Evolutionary conservation across 805 yeast species (phyloP), one percentile per base, ranked within the genome.

Genomic region (Nakazawaea pomicola): DNA sequence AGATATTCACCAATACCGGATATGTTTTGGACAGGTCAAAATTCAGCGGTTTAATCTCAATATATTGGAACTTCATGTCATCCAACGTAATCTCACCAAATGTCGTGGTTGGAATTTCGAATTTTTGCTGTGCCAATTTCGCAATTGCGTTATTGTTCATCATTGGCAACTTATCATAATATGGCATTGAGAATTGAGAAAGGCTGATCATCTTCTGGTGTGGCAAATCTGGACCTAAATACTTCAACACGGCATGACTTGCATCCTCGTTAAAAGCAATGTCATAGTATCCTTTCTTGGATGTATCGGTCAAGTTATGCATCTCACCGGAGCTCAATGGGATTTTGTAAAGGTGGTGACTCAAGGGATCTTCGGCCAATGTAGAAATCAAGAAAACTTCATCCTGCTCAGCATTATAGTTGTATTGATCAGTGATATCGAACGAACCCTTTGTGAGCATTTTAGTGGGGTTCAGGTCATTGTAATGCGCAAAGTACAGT

Each of bases 1-100:
- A 85, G 0, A 76, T 80, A 43, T 74, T 72, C 2, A 83, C 87
- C 32, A 85, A 57, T 10, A 85, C 46, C 0, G 93, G 90, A 51
- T 83, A 76, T 46, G 72, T 68, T 30, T 57, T 58, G 8, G 36
- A 38, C 1, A 53, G 44, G 46, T 78, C 43, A 49, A 81, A 75
- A 34, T 66, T 63, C 0, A 70, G 68, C 0, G 95, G 95, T 32
- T 71, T 64, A 7, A 79, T 75, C 52, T 83, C 90, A 30, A 80
- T 58, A 41, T 78, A 68, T 52, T 80, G 74, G 6, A 80, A 54
- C 6, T 49, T 51, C 1, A 72, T 54, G 8, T 66, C 69, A 40
- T 61, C 69, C 3, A 58, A 58, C 8, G 47, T 49, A 17, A 64
- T 48, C 50, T 57, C 58, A 43, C 51, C 52, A 45, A 60, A 73